Base-by-base conservation (phyloP, 164 flowering plant genomes). In the Dillenia suffruticosa region DNA sequence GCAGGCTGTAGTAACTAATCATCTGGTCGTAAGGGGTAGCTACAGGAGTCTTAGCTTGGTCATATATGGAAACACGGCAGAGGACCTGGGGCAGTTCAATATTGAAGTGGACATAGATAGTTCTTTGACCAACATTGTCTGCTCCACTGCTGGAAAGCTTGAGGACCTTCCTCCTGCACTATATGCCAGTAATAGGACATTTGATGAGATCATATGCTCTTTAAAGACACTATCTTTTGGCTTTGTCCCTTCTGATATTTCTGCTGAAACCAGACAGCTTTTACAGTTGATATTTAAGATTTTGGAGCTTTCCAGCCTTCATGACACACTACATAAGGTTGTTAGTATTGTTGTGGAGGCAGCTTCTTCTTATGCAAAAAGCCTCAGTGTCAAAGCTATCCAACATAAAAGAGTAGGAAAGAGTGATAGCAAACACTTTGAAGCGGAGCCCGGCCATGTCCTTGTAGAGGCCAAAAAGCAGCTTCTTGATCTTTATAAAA, bases 1-100 rank as follows among this genome's bases (percentile, higher is more conserved):
- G 81, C 86, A 95, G 99, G 97, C 97, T 62, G 83, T 88, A 57
- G 94, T 95, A 48, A 95, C 97, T 16, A 95, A 78, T 74, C 97
- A 92, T 82, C 73, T 95, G 70, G 96, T 92, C 66, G 89, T 95
- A 46, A 79, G 99, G 65, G 99, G 99, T 64, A 88, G 97, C 79
- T 95, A 92, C 58, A 96, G 97, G 57, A 95, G 97, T 67, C 87
- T 95, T 60, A 92, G 89, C 68, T 75, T 95, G 81, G 88, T 92
- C 63, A 76, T 95, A 44, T 92, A 88, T 77, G 99, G 99, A 48
- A 95, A 95, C 71, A 92, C 94, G 9, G 96, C 96, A 13, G 96
- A 90, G 74, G 99, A 95, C 76, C 70, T 95, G 63, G 99, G 99
- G 60, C 97, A 95, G 70, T 92, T 88, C 73, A 95, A 84, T 67